Evolutionary conservation across 139 green algal species (phyloP).

Genomic region (Eudorina sp.): DNA sequence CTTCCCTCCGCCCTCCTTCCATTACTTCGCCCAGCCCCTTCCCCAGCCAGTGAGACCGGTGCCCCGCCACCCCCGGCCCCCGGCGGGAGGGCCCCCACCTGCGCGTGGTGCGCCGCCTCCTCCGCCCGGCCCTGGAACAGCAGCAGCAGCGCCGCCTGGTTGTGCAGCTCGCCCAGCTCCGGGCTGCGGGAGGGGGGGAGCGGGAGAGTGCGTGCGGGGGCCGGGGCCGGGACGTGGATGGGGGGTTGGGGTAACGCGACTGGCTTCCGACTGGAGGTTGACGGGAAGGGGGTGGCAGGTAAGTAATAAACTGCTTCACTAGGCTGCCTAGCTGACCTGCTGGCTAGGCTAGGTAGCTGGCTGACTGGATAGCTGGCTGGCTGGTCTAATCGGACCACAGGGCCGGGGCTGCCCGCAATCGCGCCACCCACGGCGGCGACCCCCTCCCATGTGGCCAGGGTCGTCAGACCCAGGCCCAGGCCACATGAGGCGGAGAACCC

Average conservation of each 20-base stretch:
- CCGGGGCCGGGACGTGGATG: not conserved
- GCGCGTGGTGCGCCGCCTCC: conserved; percentile 50
- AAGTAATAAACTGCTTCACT: too few species aligned
- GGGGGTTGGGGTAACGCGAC: not conserved
- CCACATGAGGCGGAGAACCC: too few species aligned
- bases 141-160: conserved; percentile 68
- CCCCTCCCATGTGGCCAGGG: too few species aligned
- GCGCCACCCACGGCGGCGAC: too few species aligned
- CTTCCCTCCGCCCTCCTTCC: not conserved
- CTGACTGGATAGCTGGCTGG: too few species aligned
- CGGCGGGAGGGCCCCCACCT: not conserved
- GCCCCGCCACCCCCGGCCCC: not conserved
- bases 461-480: too few species aligned
- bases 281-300: not conserved
- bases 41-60: not conserved
- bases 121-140: conserved; percentile 53
- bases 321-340: not conserved
- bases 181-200: conserved; percentile 41
- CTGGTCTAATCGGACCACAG: too few species aligned
- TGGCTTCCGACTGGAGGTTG: not conserved
- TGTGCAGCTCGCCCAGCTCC: conserved; percentile 71
- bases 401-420: too few species aligned
- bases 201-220: too few species aligned
- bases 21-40: not conserved
- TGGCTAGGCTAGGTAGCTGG: not conserved